Base-by-base conservation (phyloP, 2,329 filamentous ascomycete genomes). In the Trichoderma koningii region DNA sequence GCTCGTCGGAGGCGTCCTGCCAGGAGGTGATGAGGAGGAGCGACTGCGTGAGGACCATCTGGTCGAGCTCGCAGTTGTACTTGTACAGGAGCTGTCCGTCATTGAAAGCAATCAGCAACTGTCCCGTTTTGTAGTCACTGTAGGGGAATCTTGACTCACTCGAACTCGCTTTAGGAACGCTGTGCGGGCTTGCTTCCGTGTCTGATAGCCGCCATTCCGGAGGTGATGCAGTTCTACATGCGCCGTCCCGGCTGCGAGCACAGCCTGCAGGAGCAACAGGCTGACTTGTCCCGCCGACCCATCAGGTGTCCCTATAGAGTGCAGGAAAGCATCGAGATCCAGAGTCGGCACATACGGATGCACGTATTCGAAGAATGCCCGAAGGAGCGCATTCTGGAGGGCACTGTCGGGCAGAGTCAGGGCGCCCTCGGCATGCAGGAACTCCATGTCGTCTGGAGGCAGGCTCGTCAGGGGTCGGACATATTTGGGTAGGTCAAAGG, bases 21-120 rank as follows among this genome's bases (percentile, higher is more conserved):
- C 60, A 63, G 14, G 60, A 63, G 9, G 60, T 63, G 41, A 63
- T 55, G 48, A 63, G 60, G 0, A 63, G 50, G 41, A 63, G 50
- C 4, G 60, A 52, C 9, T 63, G 60, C 3, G 60, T 63, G 60
- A 63, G 60, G 15, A 63, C 50, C 60, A 63, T 63, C 26, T 63
- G 60, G 19, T 63, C 60, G 15, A 63, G 50, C 50, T 63, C 60
- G 41, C 60, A 63, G 41, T 63, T 63, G 23, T 38, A 47, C 50
- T 63, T 63, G 19, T 63, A 63, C 7, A 63, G 17, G 2, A 63
- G 60, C 60, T 63, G 6, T 3, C 10, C 12, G 10, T 53, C 7
- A n/a, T n/a, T n/a, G n/a, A 10, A 23, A 1, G 3, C 28, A 1
- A 30, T 53, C 47, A 63, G 19, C 14, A 41, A 10, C 30, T 34